These are phyloP conservation scores for Yamadazyma siamensis DNA, from an alignment of 1,139 yeast species.

Conservation along the genomic window DNA sequence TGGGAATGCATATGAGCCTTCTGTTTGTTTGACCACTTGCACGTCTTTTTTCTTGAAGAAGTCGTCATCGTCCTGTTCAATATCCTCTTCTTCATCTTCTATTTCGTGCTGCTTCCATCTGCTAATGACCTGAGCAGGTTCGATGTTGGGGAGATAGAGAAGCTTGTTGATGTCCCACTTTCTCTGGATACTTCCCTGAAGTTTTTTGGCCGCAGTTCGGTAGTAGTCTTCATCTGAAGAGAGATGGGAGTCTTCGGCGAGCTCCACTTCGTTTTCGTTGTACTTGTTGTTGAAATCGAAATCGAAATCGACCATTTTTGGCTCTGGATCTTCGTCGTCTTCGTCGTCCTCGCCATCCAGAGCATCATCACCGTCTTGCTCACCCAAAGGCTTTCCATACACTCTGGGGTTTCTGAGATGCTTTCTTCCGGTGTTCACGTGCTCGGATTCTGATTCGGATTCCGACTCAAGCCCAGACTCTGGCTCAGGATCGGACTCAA, in stretches of 20 bases:
- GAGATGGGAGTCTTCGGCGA: conserved; percentile 43
- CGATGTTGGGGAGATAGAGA: conserved; percentile 71
- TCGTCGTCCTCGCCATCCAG: conserved; percentile 39
- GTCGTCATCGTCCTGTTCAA: conserved; percentile 57
- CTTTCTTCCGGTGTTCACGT: conserved; percentile 52
- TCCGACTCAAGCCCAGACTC: conserved; percentile 34
- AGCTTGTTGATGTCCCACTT: conserved; percentile 80
- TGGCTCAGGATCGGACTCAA: conserved; percentile 34
- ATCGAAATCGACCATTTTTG: conserved; percentile 47
- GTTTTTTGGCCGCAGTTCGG: conserved; percentile 43
- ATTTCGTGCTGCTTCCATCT: conserved; percentile 65
- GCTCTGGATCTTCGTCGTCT: conserved; percentile 34
- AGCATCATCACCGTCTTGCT: conserved; percentile 46
- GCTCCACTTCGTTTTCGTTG: conserved; percentile 49
- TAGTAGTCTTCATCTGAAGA: conserved; percentile 45
- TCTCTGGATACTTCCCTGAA: conserved; percentile 39
- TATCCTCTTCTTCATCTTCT: conserved; percentile 42
- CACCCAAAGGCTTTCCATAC: conserved; percentile 50
- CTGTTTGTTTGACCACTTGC: conserved; percentile 28
- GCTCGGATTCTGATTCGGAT: conserved; percentile 20
- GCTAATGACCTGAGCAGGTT: conserved; percentile 69
- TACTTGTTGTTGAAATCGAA: conserved; percentile 46
- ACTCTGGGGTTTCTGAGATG: conserved; percentile 58
- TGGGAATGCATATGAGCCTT: conserved; percentile 35
- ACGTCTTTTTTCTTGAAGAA: conserved; percentile 57